Percentiles rank a stretch among this genome's conserved stretches.
phyloP scores from a whole-genome alignment of 164 flowering plant genomes.

The Annona squamosa region DNA sequence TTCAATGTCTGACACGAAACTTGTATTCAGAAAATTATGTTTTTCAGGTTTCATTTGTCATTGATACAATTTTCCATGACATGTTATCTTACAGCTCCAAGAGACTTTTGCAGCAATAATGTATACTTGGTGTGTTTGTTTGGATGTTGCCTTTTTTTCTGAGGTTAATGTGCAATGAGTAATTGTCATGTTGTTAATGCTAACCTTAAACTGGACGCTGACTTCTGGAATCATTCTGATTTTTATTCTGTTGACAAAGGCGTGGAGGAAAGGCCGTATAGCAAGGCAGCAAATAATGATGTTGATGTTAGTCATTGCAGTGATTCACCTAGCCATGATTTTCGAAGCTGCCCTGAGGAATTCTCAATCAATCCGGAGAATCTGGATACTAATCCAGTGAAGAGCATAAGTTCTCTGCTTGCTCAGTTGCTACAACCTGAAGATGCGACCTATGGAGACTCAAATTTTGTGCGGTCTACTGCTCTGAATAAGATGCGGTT shows the following conservation, averaged over 20 bases:
- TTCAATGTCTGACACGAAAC: no score
- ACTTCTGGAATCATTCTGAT: not conserved
- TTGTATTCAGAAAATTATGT: no score
- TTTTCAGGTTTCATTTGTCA: no score
- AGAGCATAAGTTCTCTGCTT: conserved; percentile 40
- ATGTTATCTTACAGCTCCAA: not conserved
- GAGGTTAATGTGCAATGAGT: not conserved
- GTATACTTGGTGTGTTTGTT: not conserved
- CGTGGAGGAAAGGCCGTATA: conserved; percentile 46
- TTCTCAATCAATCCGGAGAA: conserved; percentile 40
- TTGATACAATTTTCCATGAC: not conserved
- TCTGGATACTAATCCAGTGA: conserved; percentile 33
- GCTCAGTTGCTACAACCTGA: conserved; percentile 48
- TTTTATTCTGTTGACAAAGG: conserved; percentile 28
- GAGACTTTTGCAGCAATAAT: not conserved
- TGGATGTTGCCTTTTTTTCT: no score
- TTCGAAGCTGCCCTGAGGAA: conserved; percentile 30
- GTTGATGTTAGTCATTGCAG: conserved; percentile 39
- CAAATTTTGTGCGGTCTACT: conserved; percentile 42
- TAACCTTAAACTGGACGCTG: not conserved
- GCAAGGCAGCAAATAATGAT: conserved; percentile 33
- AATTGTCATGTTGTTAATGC: not conserved
- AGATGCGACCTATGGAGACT: conserved; percentile 46
- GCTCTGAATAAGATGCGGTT: conserved; percentile 51
- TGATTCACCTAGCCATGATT: conserved; percentile 38